Evolutionary conservation across 2,329 filamentous ascomycete species (phyloP).

Genomic region (Zasmidium citrigriseum): DNA sequence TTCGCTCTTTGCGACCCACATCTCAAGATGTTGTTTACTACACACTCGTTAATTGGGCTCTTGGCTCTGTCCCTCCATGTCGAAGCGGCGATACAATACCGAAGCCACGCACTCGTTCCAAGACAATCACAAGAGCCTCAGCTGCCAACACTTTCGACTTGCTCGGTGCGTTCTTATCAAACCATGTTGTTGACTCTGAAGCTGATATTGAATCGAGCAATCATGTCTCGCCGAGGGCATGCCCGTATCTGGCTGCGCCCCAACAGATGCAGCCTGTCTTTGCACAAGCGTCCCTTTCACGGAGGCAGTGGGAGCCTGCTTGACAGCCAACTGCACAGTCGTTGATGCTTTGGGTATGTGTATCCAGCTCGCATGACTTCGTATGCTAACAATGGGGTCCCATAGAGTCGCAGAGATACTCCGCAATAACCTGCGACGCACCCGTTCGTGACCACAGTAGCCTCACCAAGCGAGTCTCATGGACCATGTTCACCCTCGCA

Average conservation of each 20-base stretch:
- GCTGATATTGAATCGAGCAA: slow-evolving; percentile 4
- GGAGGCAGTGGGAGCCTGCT: slow-evolving; percentile 5
- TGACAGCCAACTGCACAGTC: slow-evolving; percentile 18
- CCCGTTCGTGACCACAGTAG: slow-evolving; percentile 14
- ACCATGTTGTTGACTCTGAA: neutral
- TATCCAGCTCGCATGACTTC: neutral
- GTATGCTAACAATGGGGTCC: neutral
- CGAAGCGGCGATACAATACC: neutral
- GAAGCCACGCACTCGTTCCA: neutral
- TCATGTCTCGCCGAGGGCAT: slow-evolving; percentile 14
- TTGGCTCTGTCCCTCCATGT: neutral
- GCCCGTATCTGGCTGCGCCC: slow-evolving; percentile 11
- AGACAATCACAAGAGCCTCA: slow-evolving; percentile 2
- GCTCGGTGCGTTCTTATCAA: slow-evolving; percentile 13
- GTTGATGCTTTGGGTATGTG: slow-evolving; percentile 6
- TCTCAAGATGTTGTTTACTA: neutral
- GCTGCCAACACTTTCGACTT: slow-evolving; percentile 16
- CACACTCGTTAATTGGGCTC: neutral
- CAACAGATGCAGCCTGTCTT: slow-evolving; percentile 13
- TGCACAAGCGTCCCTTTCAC: slow-evolving; percentile 16
- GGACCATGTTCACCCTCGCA: slow-evolving; percentile 19
- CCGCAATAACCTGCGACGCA: slow-evolving; percentile 17
- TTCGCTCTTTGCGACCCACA: too few relatives aligned
- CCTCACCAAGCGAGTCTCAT: slow-evolving; percentile 10
- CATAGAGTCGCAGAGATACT: slow-evolving; percentile 12